Conservation (phyloP, 2,329 filamentous ascomycete species). For the Pseudopyrenochaeta lycopersici region DNA sequence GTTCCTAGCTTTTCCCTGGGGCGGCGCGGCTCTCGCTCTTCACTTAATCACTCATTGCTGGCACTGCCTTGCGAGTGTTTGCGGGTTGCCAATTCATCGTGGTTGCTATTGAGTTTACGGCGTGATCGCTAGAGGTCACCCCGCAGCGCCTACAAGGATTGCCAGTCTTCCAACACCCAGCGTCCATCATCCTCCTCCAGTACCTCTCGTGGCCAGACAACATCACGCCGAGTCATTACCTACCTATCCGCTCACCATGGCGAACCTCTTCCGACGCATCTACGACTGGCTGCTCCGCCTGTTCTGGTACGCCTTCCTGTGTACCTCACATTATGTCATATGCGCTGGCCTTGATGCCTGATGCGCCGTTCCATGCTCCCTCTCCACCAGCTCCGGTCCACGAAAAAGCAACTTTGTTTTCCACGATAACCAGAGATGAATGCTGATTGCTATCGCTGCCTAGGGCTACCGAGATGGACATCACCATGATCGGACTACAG, state of each 20-base stretch:
- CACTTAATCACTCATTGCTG: slow-evolving; percentile 26
- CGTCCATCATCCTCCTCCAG: slow-evolving; percentile 39
- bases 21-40: slow-evolving; percentile 42
- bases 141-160: slow-evolving; percentile 48
- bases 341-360: slow-evolving; percentile 32
- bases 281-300: slow-evolving; percentile 98
- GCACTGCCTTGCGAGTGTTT: slow-evolving; percentile 15
- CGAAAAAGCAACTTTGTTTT: slow-evolving; percentile 26
- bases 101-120: slow-evolving; percentile 31
- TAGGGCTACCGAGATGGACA: slow-evolving; percentile 99
- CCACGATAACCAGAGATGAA: slow-evolving; percentile 17
- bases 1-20: slow-evolving; percentile 35
- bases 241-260: slow-evolving; percentile 66
- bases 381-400: slow-evolving; percentile 21
- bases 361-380: slow-evolving; percentile 39
- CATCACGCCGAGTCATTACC: slow-evolving; percentile 47
- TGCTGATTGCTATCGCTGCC: slow-evolving; percentile 31
- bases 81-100: slow-evolving; percentile 33
- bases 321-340: slow-evolving; percentile 12
- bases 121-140: slow-evolving; percentile 43
- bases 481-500: slow-evolving; percentile 98
- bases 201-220: slow-evolving; percentile 32
- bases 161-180: slow-evolving; percentile 42
- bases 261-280: slow-evolving; percentile 88
- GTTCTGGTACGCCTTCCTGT: slow-evolving; percentile 78